These are phyloP conservation scores for Fusarium sp. DNA, from an alignment of 2,329 filamentous ascomycete species.

Conservation along the genomic window DNA sequence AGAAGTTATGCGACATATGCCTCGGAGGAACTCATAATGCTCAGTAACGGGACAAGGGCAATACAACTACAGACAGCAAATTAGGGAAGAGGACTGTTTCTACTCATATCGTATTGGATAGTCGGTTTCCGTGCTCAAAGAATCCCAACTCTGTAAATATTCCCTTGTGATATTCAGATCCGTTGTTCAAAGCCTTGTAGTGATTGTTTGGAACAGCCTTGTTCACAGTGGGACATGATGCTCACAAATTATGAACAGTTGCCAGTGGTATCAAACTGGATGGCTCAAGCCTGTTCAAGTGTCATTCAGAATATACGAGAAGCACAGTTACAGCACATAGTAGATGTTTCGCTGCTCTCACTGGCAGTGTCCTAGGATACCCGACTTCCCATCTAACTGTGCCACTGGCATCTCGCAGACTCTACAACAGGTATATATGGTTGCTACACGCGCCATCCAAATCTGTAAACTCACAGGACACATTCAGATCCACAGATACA, in stretches of 20 bases:
- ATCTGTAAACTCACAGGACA: fast-evolving
- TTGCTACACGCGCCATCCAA: fast-evolving
- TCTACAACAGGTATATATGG: neutral
- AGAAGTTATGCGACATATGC: neutral
- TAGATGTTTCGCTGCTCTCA: neutral
- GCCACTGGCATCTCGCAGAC: neutral
- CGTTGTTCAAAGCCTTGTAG: fast-evolving
- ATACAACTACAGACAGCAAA: fast-evolving
- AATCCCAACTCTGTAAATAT: neutral
- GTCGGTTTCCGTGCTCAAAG: fast-evolving
- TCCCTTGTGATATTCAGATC: fast-evolving
- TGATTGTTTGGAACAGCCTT: fast-evolving
- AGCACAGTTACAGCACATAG: fast-evolving
- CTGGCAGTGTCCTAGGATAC: fast-evolving
- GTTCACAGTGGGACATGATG: too few species aligned
- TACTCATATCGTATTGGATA: fast-evolving
- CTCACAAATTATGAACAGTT: fast-evolving
- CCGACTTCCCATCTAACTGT: fast-evolving
- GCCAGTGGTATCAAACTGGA: fast-evolving
- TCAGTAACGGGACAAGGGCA: neutral
- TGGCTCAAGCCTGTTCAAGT: fast-evolving
- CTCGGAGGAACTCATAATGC: neutral
- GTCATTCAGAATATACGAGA: fast-evolving
- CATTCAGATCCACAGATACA: fast-evolving
- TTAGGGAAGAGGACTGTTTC: fast-evolving